Evolutionary conservation across 2,329 filamentous ascomycete genomes (phyloP), one percentile per base, ranked within the genome.

Genomic region (Didymella glomerata): DNA sequence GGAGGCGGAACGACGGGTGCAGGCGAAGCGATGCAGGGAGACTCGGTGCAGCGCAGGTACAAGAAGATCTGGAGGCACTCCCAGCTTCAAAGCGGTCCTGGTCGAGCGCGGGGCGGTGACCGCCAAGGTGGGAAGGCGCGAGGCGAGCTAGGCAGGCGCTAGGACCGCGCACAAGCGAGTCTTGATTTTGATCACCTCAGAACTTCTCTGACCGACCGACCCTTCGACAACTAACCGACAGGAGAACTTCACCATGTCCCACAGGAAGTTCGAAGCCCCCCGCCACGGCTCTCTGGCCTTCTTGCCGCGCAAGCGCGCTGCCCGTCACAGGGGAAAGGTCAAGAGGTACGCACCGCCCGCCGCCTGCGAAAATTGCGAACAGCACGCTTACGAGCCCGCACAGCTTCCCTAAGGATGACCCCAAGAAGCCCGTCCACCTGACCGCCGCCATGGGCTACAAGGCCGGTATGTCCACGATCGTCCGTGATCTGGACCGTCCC

Each of bases 401-500:
- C 75, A 96, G 92, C 84, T 99, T 99, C 90, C 95, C 95, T 80
- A 98, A 98, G 90, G 95, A 99, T 91, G 93, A 99, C 88, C 86
- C 93, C 79, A 98, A 98, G 91, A 96, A 98, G 90, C 92, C 93
- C 78, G 92, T 97, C 82, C 95, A 99, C 88, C 89, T 99, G 78
- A 99, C 95, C 69, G 95, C 95, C 79, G 85, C 92, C 79, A 93
- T 98, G 90, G 95, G 95, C 82, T 99, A 99, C 90, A 99, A 99
- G 92, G 95, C 95, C 81, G 95, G 95, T 83, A 99, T 99, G 95
- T 97, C 93, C 83, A 99, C 95, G 78, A 95, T 98, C 83, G 95
- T 99, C 82, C 94, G 95, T 84, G 94, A 97, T 84, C 88, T 98
- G 83, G 95, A 99, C 89, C 91, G 95, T 84, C 95, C 95, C 72